Evolutionary conservation across 1,284 basidiomycete genomes (phyloP).

Genomic region (Lentinula novae-zelandiae): DNA sequence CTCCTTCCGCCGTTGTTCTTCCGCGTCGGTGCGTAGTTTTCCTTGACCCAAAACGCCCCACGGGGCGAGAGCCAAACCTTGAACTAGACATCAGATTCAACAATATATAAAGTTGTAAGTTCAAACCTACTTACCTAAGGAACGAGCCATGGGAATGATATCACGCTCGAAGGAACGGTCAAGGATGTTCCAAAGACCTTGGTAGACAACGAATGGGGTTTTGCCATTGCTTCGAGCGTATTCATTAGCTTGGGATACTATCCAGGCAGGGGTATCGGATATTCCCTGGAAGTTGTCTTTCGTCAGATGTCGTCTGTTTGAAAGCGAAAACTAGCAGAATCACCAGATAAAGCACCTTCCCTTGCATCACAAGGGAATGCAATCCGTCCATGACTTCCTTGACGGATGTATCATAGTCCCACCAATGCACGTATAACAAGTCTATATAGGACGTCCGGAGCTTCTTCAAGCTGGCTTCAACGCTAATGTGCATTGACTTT

Average conservation of each 20-base stretch:
- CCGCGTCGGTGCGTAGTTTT: no score
- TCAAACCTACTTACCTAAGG: no score
- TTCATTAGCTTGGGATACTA: conserved; percentile 47
- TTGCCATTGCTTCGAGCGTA: conserved; percentile 44
- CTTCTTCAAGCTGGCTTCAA: no score
- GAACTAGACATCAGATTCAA: no score
- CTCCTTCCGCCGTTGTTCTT: conserved; percentile 27
- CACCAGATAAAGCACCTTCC: conserved; percentile 49
- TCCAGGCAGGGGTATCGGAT: conserved; percentile 45
- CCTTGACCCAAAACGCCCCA: no score
- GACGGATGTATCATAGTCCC: conserved; percentile 49
- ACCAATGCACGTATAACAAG: conserved; percentile 52
- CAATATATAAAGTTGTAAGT: no score
- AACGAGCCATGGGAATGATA: conserved; percentile 24
- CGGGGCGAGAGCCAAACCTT: no score
- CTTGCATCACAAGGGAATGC: no score
- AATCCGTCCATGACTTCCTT: conserved; percentile 36
- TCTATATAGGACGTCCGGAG: conserved; percentile 46
- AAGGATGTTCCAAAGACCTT: conserved; percentile 48
- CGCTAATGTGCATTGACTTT: conserved; percentile 34
- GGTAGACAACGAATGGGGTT: conserved; percentile 48
- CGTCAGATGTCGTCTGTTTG: neutral
- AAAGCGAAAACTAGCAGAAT: conserved; percentile 9
- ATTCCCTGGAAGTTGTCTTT: conserved; percentile 9
- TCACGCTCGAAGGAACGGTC: conserved; percentile 48